Conservation (phyloP, 805 yeast genomes). For the Hagleromyces aurorensis region DNA sequence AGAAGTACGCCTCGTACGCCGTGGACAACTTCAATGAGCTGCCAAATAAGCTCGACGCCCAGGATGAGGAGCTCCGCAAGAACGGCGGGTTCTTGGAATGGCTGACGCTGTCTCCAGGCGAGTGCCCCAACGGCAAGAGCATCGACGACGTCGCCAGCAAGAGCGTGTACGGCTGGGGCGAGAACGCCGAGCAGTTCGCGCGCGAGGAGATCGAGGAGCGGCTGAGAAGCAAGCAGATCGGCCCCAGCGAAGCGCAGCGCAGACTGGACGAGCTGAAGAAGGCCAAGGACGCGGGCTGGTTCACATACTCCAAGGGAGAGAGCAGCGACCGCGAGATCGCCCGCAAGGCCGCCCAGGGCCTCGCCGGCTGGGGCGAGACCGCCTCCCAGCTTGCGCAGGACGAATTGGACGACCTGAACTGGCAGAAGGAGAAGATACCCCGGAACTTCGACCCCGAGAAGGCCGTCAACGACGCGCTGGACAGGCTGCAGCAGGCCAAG, state of each 20-base stretch:
- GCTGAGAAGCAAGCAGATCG: conserved; percentile 14
- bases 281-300: conserved; percentile 32
- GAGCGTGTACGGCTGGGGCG: conserved; percentile 41
- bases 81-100: conserved; percentile 22
- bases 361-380: conserved; percentile 41
- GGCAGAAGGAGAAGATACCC: conserved; percentile 32
- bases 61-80: conserved; percentile 17
- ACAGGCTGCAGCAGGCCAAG: conserved; percentile 30
- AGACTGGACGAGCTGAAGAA: conserved; percentile 30
- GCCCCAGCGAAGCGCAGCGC: conserved; percentile 29
- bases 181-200: conserved; percentile 35
- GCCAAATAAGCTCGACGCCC: conserved; percentile 20
- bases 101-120: conserved; percentile 13
- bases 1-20: conserved; percentile 14
- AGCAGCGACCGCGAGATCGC: conserved; percentile 31
- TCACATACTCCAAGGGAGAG: conserved; percentile 16
- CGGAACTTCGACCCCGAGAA: conserved; percentile 32
- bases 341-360: conserved; percentile 29
- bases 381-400: conserved; percentile 39
- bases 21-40: conserved; percentile 21
- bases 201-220: conserved; percentile 30
- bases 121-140: conserved; percentile 7
- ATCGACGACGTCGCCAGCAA: conserved; percentile 30
- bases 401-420: conserved; percentile 32
- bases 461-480: conserved; percentile 29